Base-by-base conservation (phyloP, 371 early-diverging fungal genomes). In the Nosema granulosis region DNA sequence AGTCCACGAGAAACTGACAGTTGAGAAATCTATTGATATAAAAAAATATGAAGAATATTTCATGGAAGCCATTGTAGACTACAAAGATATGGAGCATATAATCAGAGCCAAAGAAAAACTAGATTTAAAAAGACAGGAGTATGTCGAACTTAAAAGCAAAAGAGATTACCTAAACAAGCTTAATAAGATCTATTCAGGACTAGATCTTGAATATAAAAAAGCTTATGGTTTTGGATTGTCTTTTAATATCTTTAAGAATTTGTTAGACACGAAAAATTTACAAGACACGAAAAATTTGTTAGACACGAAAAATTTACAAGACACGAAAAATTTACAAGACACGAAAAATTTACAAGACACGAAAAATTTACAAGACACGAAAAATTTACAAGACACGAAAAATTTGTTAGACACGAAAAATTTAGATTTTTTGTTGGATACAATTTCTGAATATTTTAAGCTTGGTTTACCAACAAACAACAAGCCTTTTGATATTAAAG, bases 231-330 rank as follows among this genome's bases (percentile, higher is more conserved):
- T 71, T 9, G 16, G 24, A 18, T 52, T 75, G 24, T 75, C 75
- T 16, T 75, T 75, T 28, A 68, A 68, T 20, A 65, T 75, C 22
- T 75, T 3, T 22, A 51, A 59, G 34, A 29, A 70, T 20, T 34
- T 56, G 37, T 29, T 54, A 24, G 18, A 3, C 13, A 52, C 22
- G 0, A 52, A 52, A 0, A 6, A 52, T 18, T 22, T 52, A n/a
- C 12, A 34, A 54, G 49, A 52, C 3, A 72, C 22, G 0, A 20
- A 51, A 34, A 0, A 26, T 24, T 4, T 50, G 11, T 18, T 29
- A 28, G 43, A 59, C 13, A 51, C 31, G 11, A 37, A n/a, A n/a
- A 59, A 59, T 59, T 26, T 72, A n/a, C 4, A 28, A 13, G 52
- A 50, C 9, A 43, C 1, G n/a, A 24, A 28, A 28, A 37, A 34